Conservation (phyloP, 2,329 filamentous ascomycete species). For the Cadophora luteo-olivacea region DNA sequence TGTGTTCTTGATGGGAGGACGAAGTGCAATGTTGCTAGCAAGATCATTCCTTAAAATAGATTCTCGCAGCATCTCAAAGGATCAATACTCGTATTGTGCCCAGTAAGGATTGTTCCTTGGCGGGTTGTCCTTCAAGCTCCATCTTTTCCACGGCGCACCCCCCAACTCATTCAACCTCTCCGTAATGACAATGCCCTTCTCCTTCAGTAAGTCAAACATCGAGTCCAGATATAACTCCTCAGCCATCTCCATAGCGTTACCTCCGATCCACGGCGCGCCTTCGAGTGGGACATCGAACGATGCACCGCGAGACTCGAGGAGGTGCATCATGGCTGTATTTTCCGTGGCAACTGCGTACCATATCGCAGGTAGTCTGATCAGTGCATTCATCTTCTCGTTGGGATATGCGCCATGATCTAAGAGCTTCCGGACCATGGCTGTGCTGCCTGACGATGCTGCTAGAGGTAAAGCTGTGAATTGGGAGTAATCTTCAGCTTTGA, state of each 20-base stretch:
- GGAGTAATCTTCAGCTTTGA: not conserved
- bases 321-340: not conserved
- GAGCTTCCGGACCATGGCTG: not conserved
- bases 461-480: conserved; percentile 4
- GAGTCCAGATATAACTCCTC: conserved; percentile 10
- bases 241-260: conserved; percentile 7
- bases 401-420: conserved; percentile 7
- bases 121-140: not conserved
- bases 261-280: not conserved
- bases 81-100: not conserved
- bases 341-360: not conserved
- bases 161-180: not conserved
- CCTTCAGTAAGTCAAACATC: conserved; percentile 3
- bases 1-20: too few relatives aligned
- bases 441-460: conserved; percentile 1
- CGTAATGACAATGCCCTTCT: not conserved
- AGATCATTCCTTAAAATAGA: too few relatives aligned
- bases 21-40: too few relatives aligned
- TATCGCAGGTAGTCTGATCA: not conserved
- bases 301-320: not conserved
- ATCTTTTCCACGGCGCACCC: not conserved
- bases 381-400: not conserved
- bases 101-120: not conserved
- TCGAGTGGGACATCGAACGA: not conserved
- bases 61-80: not conserved